A percentile compares a stretch with the other conserved stretches of the same genome.
Conservation (phyloP, 1,139 yeast species). For the Geotrichum armillariae region DNA sequence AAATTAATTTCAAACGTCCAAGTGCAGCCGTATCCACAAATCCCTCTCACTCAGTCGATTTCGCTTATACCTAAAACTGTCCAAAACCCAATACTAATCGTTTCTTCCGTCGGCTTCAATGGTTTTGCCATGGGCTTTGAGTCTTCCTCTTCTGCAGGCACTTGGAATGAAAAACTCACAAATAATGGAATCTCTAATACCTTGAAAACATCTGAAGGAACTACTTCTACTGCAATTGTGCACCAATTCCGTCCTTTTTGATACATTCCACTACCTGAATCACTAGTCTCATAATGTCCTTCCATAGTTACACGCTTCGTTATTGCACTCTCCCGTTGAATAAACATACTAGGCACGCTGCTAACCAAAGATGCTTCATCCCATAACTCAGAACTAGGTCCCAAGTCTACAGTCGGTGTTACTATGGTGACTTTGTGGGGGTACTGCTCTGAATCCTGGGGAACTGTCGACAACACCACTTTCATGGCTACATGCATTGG, state of each 20-base stretch:
- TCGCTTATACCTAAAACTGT: conserved; percentile 9
- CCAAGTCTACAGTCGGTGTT: conserved; percentile 30
- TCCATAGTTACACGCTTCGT: conserved; percentile 35
- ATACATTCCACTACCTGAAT: conserved; percentile 9
- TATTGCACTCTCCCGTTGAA: conserved; percentile 33
- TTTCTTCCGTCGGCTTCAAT: conserved; percentile 4
- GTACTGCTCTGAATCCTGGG: conserved; percentile 10
- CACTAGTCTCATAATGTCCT: conserved; percentile 24
- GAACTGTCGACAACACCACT: conserved; percentile 31
- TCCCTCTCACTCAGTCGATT: too few species aligned
- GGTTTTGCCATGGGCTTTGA: too few species aligned
- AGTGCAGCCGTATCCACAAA: too few species aligned
- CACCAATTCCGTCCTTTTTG: conserved; percentile 60
- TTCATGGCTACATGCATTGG: conserved; percentile 29
- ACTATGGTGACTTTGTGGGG: conserved; percentile 29
- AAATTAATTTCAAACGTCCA: too few species aligned
- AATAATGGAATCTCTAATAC: conserved; percentile 29
- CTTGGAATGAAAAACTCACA: conserved; percentile 26
- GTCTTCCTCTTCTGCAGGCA: conserved; percentile 19
- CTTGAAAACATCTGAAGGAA: conserved; percentile 15
- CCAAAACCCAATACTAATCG: conserved; percentile 20
- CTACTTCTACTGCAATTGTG: conserved; percentile 54
- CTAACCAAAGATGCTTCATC: conserved; percentile 33
- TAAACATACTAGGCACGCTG: conserved; percentile 32
- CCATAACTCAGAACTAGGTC: conserved; percentile 32